Percentiles rank a stretch among this genome's conserved stretches.
phyloP scores from a whole-genome alignment of 2,329 filamentous ascomycete genomes.

The Stachybotrys elegans region DNA sequence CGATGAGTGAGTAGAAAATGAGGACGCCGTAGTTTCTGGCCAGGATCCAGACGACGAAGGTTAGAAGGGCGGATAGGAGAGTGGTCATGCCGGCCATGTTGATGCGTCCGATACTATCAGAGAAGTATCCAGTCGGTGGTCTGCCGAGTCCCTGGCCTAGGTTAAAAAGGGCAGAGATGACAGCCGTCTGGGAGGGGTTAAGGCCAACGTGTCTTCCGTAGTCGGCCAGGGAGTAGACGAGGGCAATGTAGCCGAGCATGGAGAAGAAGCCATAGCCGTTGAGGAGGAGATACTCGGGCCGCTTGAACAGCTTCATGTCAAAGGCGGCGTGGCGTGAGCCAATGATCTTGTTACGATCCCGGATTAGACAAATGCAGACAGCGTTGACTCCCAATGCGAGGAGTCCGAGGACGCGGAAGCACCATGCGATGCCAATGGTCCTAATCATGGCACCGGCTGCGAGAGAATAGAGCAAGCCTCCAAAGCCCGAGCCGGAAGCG shows the following conservation, averaged over 20 bases:
- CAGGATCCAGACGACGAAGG: constrained; percentile 64
- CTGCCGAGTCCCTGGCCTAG: constrained; percentile 55
- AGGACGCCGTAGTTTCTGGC: constrained; percentile 54
- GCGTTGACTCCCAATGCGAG: constrained; percentile 54
- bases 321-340: constrained; percentile 58
- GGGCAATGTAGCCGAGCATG: constrained; percentile 60
- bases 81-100: constrained; percentile 62
- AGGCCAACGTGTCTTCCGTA: constrained; percentile 62
- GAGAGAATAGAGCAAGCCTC: constrained; percentile 61
- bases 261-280: constrained; percentile 59
- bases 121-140: constrained; percentile 61
- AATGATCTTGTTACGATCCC: constrained; percentile 61
- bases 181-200: constrained; percentile 54
- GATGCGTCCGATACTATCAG: constrained; percentile 59
- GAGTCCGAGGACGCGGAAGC: constrained; percentile 43
- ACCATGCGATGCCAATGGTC: constrained; percentile 41
- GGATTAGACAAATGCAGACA: constrained; percentile 52
- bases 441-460: constrained; percentile 59
- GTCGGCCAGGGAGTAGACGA: constrained; percentile 65
- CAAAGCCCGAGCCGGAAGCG: constrained; percentile 60
- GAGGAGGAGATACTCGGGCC: constrained; percentile 54
- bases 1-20: constrained; percentile 61
- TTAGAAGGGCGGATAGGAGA: constrained; percentile 53
- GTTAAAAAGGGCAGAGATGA: constrained; percentile 63
- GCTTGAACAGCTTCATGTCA: constrained; percentile 52